Conservation (phyloP, 495 filamentous ascomycete species). For the Annulohypoxylon stygium region DNA sequence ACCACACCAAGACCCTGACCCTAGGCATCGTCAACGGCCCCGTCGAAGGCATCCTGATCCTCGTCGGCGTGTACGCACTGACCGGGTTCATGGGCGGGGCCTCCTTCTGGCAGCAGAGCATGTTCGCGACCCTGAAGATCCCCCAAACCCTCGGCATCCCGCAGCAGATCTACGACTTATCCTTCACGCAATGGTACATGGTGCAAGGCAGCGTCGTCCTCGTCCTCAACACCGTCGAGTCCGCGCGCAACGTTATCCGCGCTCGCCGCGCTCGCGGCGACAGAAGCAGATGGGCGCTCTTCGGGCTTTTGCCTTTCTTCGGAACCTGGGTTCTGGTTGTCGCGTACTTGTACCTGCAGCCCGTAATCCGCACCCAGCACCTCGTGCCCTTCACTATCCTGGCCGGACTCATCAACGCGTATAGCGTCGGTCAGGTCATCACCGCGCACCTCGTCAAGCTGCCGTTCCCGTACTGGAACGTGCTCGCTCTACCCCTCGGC, state of each 20-base stretch:
- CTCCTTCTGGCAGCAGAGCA: constrained; percentile 89
- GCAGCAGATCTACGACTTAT: constrained; percentile 75
- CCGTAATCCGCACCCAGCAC: constrained; percentile 81
- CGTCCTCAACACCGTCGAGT: constrained; percentile 81
- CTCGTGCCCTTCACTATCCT: constrained; percentile 89
- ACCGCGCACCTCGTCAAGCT: constrained; percentile 88
- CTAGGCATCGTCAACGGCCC: constrained; percentile 93
- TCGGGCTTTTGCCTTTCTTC: constrained; percentile 85
- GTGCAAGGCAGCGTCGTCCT: constrained; percentile 88
- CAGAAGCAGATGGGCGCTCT: constrained; percentile 75
- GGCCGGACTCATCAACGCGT: constrained; percentile 89
- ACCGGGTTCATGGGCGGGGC: constrained; percentile 88
- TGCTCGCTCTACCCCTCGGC: constrained; percentile 75
- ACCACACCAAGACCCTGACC: constrained; percentile 95
- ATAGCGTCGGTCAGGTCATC: constrained; percentile 95
- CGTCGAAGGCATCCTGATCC: constrained; percentile 91
- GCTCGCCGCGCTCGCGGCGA: constrained; percentile 80
- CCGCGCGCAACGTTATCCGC: constrained; percentile 83
- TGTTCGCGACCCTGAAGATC: constrained; percentile 79
- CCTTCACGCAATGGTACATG: constrained; percentile 93
- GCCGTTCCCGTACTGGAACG: constrained; percentile 88
- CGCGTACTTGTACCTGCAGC: constrained; percentile 85
- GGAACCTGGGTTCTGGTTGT: constrained; percentile 79
- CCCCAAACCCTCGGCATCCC: constrained; percentile 75
- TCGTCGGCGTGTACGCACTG: constrained; percentile 84